A percentile compares a stretch with the other conserved stretches of the same genome.
Conservation (phyloP, 352 stramenopile genomes). For the Phytopythium delawarense region DNA sequence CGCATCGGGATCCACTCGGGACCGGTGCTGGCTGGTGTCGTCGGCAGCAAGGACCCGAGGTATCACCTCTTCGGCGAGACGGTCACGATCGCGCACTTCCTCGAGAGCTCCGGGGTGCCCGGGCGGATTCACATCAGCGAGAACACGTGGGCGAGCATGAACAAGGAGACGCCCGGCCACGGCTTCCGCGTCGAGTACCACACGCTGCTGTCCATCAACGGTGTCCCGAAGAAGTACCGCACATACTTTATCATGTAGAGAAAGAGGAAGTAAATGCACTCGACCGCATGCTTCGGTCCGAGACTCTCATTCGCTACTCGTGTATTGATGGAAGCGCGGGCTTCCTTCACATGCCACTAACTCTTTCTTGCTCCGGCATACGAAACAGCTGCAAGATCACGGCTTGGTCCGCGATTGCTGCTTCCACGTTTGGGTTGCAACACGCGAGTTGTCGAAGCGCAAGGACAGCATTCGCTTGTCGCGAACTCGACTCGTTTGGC, state of each 20-base stretch:
- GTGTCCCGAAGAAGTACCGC: slow-evolving; percentile 69
- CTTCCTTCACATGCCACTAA: too few species aligned
- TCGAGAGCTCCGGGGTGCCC: slow-evolving; percentile 75
- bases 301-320: too few species aligned
- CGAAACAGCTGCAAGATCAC: too few species aligned
- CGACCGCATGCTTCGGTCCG: too few species aligned
- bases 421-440: too few species aligned
- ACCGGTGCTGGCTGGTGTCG: slow-evolving; percentile 74
- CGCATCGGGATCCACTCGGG: slow-evolving; percentile 86
- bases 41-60: slow-evolving; percentile 76
- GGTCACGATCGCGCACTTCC: slow-evolving; percentile 76
- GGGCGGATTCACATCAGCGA: slow-evolving; percentile 82
- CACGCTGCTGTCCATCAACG: slow-evolving; percentile 72
- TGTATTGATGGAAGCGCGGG: too few species aligned
- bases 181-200: slow-evolving; percentile 86
- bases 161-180: slow-evolving; percentile 71
- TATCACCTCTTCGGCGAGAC: slow-evolving; percentile 87
- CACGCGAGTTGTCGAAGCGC: too few species aligned
- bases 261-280: slow-evolving; percentile 3
- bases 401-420: too few species aligned
- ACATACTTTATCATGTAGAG: slow-evolving; percentile 71
- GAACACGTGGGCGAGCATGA: slow-evolving; percentile 76
- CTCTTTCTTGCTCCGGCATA: too few species aligned
- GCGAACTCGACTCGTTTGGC: too few species aligned
- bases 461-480: too few species aligned